A percentile compares a stretch with the other conserved stretches of the same genome.
Conservation (phyloP, 768 basidiomycete species). For the Lentinula raphanica region DNA sequence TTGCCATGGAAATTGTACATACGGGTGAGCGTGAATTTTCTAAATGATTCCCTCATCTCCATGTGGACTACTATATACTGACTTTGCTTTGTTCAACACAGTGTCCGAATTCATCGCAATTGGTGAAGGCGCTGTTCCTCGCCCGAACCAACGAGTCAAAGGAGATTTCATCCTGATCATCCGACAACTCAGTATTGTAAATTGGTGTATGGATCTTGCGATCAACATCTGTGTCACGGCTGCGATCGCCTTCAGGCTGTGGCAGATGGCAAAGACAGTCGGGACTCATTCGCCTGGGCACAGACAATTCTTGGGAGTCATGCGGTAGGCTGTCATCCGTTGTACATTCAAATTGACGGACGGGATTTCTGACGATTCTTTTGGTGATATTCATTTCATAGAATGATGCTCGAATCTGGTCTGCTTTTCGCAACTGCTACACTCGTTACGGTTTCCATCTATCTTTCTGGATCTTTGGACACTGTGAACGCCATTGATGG, state of each 20-base stretch:
- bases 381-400: not conserved
- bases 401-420: constrained; percentile 5
- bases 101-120: constrained; percentile 5
- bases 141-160: not conserved
- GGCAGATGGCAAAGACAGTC: not conserved
- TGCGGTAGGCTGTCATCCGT: not conserved
- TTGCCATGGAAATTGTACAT: constrained; percentile 2
- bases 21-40: not conserved
- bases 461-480: constrained; percentile 1
- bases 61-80: not conserved
- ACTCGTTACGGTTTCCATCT: not conserved
- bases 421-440: constrained; percentile 5
- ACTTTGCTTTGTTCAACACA: not conserved
- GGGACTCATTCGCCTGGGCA: not conserved
- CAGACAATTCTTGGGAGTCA: not conserved
- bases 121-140: not conserved
- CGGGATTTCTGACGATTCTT: not conserved
- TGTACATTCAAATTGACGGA: not conserved
- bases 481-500: constrained; percentile 5
- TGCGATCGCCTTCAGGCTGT: constrained; percentile 2
- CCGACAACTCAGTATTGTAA: not conserved
- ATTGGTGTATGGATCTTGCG: constrained; percentile 6
- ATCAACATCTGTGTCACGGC: constrained; percentile 7
- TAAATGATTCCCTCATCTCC: not conserved
- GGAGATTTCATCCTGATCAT: not conserved